phyloP scores from a whole-genome alignment of 163 green algal species.

The Volvox carteri region DNA sequence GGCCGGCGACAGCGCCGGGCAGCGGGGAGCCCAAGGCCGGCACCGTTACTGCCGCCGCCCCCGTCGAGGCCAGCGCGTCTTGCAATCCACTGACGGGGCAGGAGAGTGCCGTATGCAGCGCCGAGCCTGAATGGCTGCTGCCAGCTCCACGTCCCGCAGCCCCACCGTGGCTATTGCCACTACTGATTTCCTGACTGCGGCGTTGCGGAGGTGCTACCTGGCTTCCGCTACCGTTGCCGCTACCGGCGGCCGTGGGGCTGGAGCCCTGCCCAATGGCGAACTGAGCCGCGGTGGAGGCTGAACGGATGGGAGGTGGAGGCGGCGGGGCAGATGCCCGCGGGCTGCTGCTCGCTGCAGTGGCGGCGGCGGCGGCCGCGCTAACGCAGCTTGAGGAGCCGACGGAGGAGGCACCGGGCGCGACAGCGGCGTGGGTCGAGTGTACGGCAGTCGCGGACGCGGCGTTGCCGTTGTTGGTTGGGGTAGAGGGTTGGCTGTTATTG shows the following conservation, averaged over 20 bases:
- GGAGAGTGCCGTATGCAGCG: conserved; percentile 4
- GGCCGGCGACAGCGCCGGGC: neutral
- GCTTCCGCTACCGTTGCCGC: conserved; percentile 22
- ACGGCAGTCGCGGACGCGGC: too few relatives aligned
- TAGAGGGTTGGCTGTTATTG: neutral
- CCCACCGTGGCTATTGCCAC: neutral
- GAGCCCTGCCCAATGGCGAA: neutral
- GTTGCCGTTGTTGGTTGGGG: neutral
- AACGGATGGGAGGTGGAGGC: neutral
- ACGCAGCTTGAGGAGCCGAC: neutral
- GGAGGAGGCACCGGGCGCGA: neutral
- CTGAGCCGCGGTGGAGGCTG: neutral
- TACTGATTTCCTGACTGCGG: neutral
- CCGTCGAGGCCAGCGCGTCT: neutral
- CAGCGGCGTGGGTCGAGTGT: neutral
- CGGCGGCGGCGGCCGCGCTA: too few relatives aligned
- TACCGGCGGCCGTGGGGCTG: neutral
- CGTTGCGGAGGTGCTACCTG: too few relatives aligned
- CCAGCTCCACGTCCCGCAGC: neutral
- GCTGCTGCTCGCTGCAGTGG: neutral
- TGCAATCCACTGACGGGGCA: conserved; percentile 21
- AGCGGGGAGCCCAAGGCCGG: too few relatives aligned
- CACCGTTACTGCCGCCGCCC: too few relatives aligned
- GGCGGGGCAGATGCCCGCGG: conserved; percentile 2
- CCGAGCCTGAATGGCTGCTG: neutral